A percentile compares a stretch with the other conserved stretches of the same genome.
These are phyloP conservation scores for Fusarium phyllophilum DNA, from an alignment of 2,329 filamentous ascomycete genomes.

Conservation along the genomic window DNA sequence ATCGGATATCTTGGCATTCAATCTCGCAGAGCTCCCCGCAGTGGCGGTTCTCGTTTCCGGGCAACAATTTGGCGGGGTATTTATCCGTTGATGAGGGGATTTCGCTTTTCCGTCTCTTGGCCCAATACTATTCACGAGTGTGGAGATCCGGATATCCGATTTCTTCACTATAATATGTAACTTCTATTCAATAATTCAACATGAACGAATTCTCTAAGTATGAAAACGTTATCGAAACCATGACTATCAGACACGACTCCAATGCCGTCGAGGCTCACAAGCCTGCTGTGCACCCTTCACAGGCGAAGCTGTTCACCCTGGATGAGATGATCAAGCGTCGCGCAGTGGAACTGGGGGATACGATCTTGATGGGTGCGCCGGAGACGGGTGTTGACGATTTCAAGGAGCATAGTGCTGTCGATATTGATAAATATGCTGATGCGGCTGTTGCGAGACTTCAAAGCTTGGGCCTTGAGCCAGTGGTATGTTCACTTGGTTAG, in stretches of 20 bases:
- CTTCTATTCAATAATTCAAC: background rate
- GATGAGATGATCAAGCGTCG: conserved; percentile 37
- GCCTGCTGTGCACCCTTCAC: background rate
- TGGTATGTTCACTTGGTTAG: background rate
- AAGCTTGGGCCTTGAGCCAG: conserved; percentile 22
- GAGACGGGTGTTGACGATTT: conserved; percentile 29
- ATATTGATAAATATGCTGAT: conserved; percentile 36
- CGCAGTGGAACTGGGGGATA: conserved; percentile 19
- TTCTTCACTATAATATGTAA: conserved; percentile 9
- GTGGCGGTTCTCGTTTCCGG: background rate
- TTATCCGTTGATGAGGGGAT: conserved; percentile 23
- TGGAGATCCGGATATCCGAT: conserved; percentile 15
- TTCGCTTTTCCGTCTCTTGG: conserved; percentile 12
- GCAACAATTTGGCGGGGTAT: background rate
- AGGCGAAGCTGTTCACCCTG: conserved; percentile 33
- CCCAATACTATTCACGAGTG: background rate
- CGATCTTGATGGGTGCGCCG: conserved; percentile 22
- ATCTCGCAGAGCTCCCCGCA: background rate
- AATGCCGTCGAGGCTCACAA: conserved; percentile 11
- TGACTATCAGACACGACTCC: conserved; percentile 40
- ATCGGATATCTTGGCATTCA: background rate
- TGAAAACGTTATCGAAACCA: background rate
- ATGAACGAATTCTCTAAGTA: rapidly evolving
- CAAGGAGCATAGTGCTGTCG: conserved; percentile 33
- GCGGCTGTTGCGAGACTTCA: conserved; percentile 32